Base-by-base conservation (phyloP, 75 land plant genomes). In the Adiantum capillusveneris region DNA sequence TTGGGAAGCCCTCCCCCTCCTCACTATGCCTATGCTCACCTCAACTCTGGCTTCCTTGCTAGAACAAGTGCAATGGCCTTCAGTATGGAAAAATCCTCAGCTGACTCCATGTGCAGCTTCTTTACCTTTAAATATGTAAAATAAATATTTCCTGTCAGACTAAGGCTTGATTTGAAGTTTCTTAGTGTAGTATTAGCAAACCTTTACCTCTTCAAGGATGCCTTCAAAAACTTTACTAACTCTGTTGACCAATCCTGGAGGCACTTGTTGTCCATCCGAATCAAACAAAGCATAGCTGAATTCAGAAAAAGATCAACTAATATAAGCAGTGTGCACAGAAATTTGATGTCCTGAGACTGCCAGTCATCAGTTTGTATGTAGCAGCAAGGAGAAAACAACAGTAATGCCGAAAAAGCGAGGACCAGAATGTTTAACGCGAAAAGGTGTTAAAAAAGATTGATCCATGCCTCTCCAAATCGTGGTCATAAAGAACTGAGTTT, bases 231-330 rank as follows among this genome's bases (percentile, higher is more conserved):
- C 56, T 45, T 74, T 61, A 13, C 80, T 78, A 58, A 77, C 67
- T 59, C 36, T 34, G 42, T 37, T 49, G 2, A 77, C 80, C 24
- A 77, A 44, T 20, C 74, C 69, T 59, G 62, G 77, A 26, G 77
- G 78, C 18, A 77, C 72, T 68, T 77, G 80, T 22, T 49, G 44
- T 21, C 80, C 80, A 31, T 77, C 75, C 46, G 59, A 67, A 53
- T 77, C 80, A 68, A 67, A 77, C 19, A 77, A 62, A 0, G 80
- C 77, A 77, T 77, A 77, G 58, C 80, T 77, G 63, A 31, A 69
- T 17, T 6, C 24, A 14, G 6, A 24, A 36, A 51, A 58, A 34
- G 17, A 64, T 9, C 37, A 34, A 5, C 37, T 3, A 34, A 34
- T 46, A 46, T 46, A 46, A n/a, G 6, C 49, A 56, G 48, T 22